These are phyloP conservation scores for Arabidopsis hybrid DNA, from an alignment of 441 rosid species.

Conservation along the genomic window DNA sequence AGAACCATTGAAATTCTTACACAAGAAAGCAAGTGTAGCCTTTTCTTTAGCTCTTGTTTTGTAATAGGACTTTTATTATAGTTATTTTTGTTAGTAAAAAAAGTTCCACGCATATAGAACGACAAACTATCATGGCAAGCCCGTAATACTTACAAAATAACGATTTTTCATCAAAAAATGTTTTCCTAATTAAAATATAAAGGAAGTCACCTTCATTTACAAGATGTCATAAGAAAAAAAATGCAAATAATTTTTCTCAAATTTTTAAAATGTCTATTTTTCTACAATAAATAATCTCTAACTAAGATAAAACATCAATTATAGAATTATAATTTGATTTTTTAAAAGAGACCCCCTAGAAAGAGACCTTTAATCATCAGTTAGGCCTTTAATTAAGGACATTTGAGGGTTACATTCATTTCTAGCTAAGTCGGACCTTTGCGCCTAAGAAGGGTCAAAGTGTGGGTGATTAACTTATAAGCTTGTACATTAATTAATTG, in stretches of 20 bases:
- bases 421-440: slow-evolving; percentile 9
- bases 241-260: neutral
- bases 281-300: neutral
- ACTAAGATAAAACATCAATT: neutral
- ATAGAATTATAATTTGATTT: neutral
- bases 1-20: slow-evolving; percentile 17
- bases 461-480: neutral
- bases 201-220: neutral
- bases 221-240: neutral
- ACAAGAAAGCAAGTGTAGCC: slow-evolving; percentile 29
- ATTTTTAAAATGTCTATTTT: neutral
- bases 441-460: slow-evolving; percentile 15
- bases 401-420: neutral
- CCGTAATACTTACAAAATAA: neutral
- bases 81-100: neutral
- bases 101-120: neutral
- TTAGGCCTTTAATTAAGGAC: neutral
- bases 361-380: slow-evolving; percentile 10
- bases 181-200: neutral
- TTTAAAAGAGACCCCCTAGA: neutral
- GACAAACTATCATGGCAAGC: neutral
- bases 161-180: neutral
- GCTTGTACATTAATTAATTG: neutral
- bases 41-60: slow-evolving; percentile 11
- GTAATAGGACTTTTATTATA: slow-evolving; percentile 5